phyloP scores from a whole-genome alignment of 2,329 filamentous ascomycete genomes.

The Davidsoniella neocaledoniae region DNA sequence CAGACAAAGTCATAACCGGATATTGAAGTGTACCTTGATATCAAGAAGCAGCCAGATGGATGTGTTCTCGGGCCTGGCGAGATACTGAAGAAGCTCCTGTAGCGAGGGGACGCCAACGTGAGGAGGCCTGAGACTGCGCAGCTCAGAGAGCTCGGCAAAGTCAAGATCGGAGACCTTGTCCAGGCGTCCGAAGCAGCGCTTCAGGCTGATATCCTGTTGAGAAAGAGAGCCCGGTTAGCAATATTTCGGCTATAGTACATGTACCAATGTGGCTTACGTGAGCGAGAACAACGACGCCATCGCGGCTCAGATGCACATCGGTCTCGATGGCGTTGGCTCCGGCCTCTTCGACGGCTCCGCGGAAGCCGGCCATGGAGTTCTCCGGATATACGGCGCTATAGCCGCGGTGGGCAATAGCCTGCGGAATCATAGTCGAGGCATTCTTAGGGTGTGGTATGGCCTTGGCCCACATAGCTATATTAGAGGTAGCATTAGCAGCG shows the following conservation, averaged over 20 bases:
- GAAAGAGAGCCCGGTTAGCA: neutral
- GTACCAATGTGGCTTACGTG: constrained; percentile 37
- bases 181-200: constrained; percentile 66
- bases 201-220: constrained; percentile 51
- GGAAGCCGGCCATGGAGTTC: constrained; percentile 70
- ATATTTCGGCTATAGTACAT: too few relatives aligned
- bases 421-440: constrained; percentile 31
- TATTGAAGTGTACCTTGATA: constrained; percentile 48
- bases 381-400: constrained; percentile 67
- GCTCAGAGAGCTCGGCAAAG: constrained; percentile 53
- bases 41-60: constrained; percentile 71
- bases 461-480: constrained; percentile 20
- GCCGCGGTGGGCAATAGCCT: constrained; percentile 63
- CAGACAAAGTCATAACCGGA: neutral
- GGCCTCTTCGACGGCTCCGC: constrained; percentile 46
- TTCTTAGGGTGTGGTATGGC: constrained; percentile 16
- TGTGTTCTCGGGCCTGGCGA: constrained; percentile 46
- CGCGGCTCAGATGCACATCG: constrained; percentile 67
- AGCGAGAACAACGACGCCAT: constrained; percentile 70
- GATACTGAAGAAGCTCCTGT: constrained; percentile 53
- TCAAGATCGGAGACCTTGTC: constrained; percentile 58
- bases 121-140: constrained; percentile 52
- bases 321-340: constrained; percentile 76
- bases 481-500: neutral
- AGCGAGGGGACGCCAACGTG: constrained; percentile 58